A percentile compares a stretch with the other conserved stretches of the same genome.
Conservation (phyloP, 1,139 yeast species). For the Pichia sp. region DNA sequence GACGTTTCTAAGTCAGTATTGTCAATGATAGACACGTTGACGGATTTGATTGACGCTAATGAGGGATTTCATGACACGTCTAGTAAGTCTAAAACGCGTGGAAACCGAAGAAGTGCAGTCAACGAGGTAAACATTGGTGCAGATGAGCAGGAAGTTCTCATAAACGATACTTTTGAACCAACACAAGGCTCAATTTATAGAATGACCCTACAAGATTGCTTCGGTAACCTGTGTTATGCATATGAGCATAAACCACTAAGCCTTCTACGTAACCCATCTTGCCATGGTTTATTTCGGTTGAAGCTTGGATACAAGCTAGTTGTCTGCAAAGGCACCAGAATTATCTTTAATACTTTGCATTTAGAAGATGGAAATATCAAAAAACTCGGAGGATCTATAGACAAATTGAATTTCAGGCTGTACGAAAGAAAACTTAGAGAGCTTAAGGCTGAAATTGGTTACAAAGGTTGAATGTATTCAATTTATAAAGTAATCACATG, state of each 20-base stretch:
- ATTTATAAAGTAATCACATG: too few relatives aligned
- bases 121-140: conserved; percentile 15
- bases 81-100: not conserved
- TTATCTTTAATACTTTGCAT: conserved; percentile 22
- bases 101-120: conserved; percentile 18
- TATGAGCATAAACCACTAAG: conserved; percentile 30
- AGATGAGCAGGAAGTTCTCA: conserved; percentile 19
- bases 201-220: conserved; percentile 33
- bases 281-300: conserved; percentile 25
- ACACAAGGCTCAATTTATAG: conserved; percentile 25
- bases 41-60: conserved; percentile 23
- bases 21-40: conserved; percentile 30
- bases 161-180: not conserved
- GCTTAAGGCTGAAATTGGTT: conserved; percentile 21
- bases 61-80: conserved; percentile 23
- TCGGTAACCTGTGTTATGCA: conserved; percentile 32
- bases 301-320: conserved; percentile 32
- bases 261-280: conserved; percentile 15
- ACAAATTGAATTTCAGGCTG: conserved; percentile 27
- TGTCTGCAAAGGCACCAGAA: conserved; percentile 22
- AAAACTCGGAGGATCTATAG: conserved; percentile 31
- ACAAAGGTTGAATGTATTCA: conserved; percentile 12
- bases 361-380: conserved; percentile 21
- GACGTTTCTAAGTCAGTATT: conserved; percentile 31
- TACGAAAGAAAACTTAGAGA: conserved; percentile 25